Evolutionary conservation across 768 basidiomycete species (phyloP).

Genomic region (Termitomyces sp.): DNA sequence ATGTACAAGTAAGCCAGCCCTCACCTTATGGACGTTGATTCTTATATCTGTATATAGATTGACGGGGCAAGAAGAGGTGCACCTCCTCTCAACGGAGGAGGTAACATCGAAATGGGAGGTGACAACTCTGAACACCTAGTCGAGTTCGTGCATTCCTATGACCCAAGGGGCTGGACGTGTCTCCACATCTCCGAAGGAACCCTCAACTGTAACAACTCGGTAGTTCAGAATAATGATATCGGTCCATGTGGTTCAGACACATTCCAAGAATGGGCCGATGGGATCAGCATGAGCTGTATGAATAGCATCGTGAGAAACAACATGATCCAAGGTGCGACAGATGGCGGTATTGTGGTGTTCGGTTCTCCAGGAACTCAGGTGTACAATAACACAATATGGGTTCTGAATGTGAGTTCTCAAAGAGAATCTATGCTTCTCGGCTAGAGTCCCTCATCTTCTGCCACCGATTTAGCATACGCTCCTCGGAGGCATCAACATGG

Average conservation of each 20-base stretch:
- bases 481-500: slow-evolving; percentile 75
- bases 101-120: slow-evolving; percentile 85
- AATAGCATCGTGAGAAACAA: slow-evolving; percentile 63
- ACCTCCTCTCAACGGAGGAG: slow-evolving; percentile 53
- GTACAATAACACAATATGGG: slow-evolving; percentile 74
- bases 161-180: slow-evolving; percentile 82
- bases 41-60: slow-evolving; percentile 38
- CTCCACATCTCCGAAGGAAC: slow-evolving; percentile 72
- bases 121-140: slow-evolving; percentile 65
- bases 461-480: slow-evolving; percentile 47
- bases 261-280: slow-evolving; percentile 78
- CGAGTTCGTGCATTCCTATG: slow-evolving; percentile 70
- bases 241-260: slow-evolving; percentile 66
- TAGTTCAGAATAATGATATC: slow-evolving; percentile 78
- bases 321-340: slow-evolving; percentile 66
- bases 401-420: slow-evolving; percentile 46
- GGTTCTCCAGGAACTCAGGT: slow-evolving; percentile 69
- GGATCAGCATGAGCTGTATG: slow-evolving; percentile 68
- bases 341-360: slow-evolving; percentile 82
- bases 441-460: not conserved
- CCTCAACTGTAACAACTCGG: slow-evolving; percentile 55
- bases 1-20: slow-evolving; percentile 52
- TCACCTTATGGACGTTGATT: not conserved
- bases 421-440: not conserved
- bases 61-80: slow-evolving; percentile 63